Percentiles rank a stretch among this genome's conserved stretches.
Evolutionary conservation across 768 basidiomycete genomes (phyloP).

Genomic region (Russula sp.): DNA sequence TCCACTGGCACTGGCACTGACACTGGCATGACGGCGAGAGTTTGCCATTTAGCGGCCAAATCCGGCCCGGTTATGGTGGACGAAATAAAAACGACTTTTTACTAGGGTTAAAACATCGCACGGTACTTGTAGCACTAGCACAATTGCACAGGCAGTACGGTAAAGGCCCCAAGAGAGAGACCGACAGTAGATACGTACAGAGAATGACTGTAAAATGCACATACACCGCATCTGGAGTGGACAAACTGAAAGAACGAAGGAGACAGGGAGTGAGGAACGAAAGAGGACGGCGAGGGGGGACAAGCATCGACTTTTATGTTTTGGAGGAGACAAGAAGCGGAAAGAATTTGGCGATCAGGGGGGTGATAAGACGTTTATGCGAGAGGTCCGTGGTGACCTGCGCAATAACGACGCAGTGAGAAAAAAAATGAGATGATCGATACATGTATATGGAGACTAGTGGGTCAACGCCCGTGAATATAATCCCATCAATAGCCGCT

Average conservation of each 20-base stretch:
- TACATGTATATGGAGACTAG: conserved; percentile 26
- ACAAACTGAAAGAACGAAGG: conserved; percentile 11
- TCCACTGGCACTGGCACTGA: no score
- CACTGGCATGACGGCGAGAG: not conserved
- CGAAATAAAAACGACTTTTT: not conserved
- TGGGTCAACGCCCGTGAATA: conserved; percentile 25
- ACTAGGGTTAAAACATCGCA: conserved; percentile 22
- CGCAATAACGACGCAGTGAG: conserved; percentile 19
- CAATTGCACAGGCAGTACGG: conserved; percentile 26
- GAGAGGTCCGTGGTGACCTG: conserved; percentile 15
- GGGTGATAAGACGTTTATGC: conserved; percentile 12
- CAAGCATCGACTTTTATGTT: conserved; percentile 13
- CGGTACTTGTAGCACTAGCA: conserved; percentile 22
- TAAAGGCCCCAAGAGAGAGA: conserved; percentile 16
- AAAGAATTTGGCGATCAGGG: conserved; percentile 11
- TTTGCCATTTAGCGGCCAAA: not conserved
- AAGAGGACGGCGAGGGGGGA: not conserved
- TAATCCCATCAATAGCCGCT: conserved; percentile 22
- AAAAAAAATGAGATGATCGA: conserved; percentile 19
- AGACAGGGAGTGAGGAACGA: conserved; percentile 1
- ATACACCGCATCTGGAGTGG: conserved; percentile 18
- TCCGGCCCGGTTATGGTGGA: not conserved
- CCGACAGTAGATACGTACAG: conserved; percentile 24
- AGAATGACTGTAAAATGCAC: conserved; percentile 21
- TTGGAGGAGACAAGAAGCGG: conserved; percentile 13